Base-by-base conservation (phyloP, 208 protist genomes). In the Vickermania ingenoplastis region DNA sequence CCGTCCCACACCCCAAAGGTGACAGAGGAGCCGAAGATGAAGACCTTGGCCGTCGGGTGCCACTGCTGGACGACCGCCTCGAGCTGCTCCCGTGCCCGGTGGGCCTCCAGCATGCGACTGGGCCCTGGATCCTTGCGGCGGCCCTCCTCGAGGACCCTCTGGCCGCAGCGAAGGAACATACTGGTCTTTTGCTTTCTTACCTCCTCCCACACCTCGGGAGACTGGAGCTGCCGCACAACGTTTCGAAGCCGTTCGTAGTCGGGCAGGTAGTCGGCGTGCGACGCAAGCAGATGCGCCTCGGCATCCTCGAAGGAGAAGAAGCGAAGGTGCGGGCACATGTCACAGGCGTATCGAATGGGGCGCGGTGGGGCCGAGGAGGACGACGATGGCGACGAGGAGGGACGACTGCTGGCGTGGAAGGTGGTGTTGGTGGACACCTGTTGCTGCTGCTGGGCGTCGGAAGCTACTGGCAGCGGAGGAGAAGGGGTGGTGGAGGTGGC, bases 1-100 rank as follows among this genome's bases (percentile, higher is more conserved):
- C 88, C 84, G 59, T 95, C 88, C 85, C 88, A 95, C 49, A 89
- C 78, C 0, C 74, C 83, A 60, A 95, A 86, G 5, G 85, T 77
- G 22, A 92, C 83, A 36, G 79, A 83, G 61, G 77, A 86, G 59
- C 85, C 89, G 53, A 95, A 95, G 45, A 95, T 89, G 45, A 82
- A 95, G 24, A 92, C 85, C 31, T 69, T 62, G 61, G 78, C 84
- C 25, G 53, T 65, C 7, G 84, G 82, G 48, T 84, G 76, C 86
- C 89, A 95, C 53, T 69, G 78, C 25, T 75, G 75, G 52, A 92
- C 78, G 2, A 92, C 77, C 26, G 74, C 36, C 73, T 95, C 80
- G 21, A 95, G 69, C 69, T 95, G 89, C 57, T 70, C 81, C 1
- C 89, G 75, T 2, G 89, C 89, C 14, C 76, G 67, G 61, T 91